Base-by-base conservation (phyloP, 306 rosid genomes). In the Cucurbita pepo region DNA sequence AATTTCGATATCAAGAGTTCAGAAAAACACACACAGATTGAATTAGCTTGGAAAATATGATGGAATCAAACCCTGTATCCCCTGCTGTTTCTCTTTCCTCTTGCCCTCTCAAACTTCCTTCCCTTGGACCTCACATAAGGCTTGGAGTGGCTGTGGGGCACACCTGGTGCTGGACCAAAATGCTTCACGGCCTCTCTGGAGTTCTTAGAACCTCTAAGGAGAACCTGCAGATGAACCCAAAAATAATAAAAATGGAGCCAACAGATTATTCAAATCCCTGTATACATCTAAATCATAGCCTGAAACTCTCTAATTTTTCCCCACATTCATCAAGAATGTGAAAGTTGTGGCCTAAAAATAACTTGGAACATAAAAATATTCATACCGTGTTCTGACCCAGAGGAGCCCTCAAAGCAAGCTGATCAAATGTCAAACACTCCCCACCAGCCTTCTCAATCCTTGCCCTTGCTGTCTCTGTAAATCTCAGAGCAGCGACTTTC, bases 161-260 rank as follows among this genome's bases (percentile, higher is more conserved):
- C 97, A 81, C 97, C 97, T 18, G 95, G 95, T 16, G 97, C 97
- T 4, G 86, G 91, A 73, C 95, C 97, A 36, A 91, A 91, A 69
- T 88, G 97, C 71, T 91, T 91, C 69, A 91, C 97, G 1, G 92
- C 97, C 77, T 91, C 97, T 22, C 95, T 79, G 3, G 88, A 75
- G 62, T 88, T 91, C 90, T 86, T 91, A 7, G 89, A 83, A 76
- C 97, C 97, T 76, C 97, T 77, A 10, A 88, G 86, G 38, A 91
- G 95, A 66, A 86, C 86, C 96, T 90, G 76, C 19, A 77, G 34
- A 73, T 36, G 41, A 7, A 16, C 7, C 11, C 34, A 3, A 10
- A 75, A 25, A n/a, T 4, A 54, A 56, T 13, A 5, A 15, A 34
- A 58, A 45, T 18, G 25, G 3, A 50, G n/a, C 53, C 10, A 11